These are phyloP conservation scores for Apiotrichum siamense DNA, from an alignment of 1,284 basidiomycete species.

Conservation along the genomic window DNA sequence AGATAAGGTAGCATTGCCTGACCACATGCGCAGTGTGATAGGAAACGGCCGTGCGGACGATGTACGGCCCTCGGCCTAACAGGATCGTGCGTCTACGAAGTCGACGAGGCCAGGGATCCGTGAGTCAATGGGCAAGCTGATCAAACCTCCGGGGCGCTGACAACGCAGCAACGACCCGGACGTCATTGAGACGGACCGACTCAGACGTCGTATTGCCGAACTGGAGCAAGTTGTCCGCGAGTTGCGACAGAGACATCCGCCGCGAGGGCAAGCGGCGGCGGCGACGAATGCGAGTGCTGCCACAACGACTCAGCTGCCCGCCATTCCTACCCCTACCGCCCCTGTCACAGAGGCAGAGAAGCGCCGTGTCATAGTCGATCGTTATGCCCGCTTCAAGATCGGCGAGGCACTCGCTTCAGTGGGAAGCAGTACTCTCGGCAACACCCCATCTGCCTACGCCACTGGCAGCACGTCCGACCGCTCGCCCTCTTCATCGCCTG, in stretches of 20 bases:
- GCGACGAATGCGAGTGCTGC: not conserved
- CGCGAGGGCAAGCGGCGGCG: constrained; percentile 6
- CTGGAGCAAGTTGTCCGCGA: constrained; percentile 81
- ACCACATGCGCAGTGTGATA: constrained; percentile 43
- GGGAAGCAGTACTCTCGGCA: constrained; percentile 13
- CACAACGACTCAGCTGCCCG: not conserved
- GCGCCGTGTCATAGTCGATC: constrained; percentile 41
- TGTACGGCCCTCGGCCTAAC: constrained; percentile 69
- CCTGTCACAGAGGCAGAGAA: constrained; percentile 27
- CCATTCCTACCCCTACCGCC: not conserved
- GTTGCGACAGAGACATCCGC: constrained; percentile 40
- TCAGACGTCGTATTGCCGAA: constrained; percentile 78
- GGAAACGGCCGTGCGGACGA: constrained; percentile 64
- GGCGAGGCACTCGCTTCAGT: constrained; percentile 38
- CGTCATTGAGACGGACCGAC: constrained; percentile 70
- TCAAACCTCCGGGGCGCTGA: not conserved
- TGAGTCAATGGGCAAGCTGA: constrained; percentile 45
- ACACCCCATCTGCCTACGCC: not conserved
- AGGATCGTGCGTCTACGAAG: constrained; percentile 84
- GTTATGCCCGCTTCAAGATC: constrained; percentile 43
- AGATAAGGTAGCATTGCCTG: not conserved
- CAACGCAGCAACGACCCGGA: constrained; percentile 67
- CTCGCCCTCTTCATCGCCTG: constrained; percentile 7
- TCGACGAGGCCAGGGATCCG: constrained; percentile 77
- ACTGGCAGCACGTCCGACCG: constrained; percentile 2